Percentiles rank a stretch among this genome's conserved stretches.
Conservation (phyloP, 192 early-diverging fungal genomes). For the Ambispora gerdemannii region DNA sequence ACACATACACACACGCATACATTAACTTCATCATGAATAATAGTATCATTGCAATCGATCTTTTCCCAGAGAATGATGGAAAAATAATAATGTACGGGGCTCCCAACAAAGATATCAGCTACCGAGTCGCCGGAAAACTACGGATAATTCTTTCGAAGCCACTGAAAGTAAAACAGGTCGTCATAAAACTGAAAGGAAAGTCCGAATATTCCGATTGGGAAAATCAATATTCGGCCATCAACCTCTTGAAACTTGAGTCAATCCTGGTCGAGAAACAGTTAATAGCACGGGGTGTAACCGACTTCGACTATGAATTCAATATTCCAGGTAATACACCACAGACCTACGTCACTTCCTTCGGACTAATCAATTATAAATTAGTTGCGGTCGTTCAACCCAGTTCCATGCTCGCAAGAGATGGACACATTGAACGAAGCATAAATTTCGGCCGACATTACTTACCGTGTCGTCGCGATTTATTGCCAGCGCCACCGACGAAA, state of each 20-base stretch:
- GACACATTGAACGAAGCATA: slow-evolving; percentile 1
- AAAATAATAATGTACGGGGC: slow-evolving; percentile 26
- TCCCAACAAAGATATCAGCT: slow-evolving; percentile 14
- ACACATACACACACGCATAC: background rate
- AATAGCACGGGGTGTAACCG: slow-evolving; percentile 19
- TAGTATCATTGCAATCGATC: slow-evolving; percentile 30
- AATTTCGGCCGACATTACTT: slow-evolving; percentile 25
- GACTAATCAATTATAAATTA: slow-evolving; percentile 24
- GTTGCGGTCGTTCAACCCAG: slow-evolving; percentile 25
- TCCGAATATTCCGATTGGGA: slow-evolving; percentile 31
- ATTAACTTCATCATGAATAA: slow-evolving; percentile 16
- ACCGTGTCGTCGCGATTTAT: slow-evolving; percentile 20
- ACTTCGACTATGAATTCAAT: slow-evolving; percentile 26
- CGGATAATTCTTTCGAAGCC: slow-evolving; percentile 22
- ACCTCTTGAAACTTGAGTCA: slow-evolving; percentile 17
- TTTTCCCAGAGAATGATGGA: slow-evolving; percentile 24
- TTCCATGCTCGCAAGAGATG: slow-evolving; percentile 14
- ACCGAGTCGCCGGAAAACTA: slow-evolving; percentile 24
- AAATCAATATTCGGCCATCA: slow-evolving; percentile 29
- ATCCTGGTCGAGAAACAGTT: background rate
- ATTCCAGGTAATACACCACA: slow-evolving; percentile 17
- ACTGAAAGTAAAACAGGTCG: slow-evolving; percentile 18
- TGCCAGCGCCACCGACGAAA: slow-evolving; percentile 29
- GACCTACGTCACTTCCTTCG: slow-evolving; percentile 27
- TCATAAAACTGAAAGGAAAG: slow-evolving; percentile 26